These are phyloP conservation scores for Mycena pura DNA, from an alignment of 768 basidiomycete species.

Conservation along the genomic window DNA sequence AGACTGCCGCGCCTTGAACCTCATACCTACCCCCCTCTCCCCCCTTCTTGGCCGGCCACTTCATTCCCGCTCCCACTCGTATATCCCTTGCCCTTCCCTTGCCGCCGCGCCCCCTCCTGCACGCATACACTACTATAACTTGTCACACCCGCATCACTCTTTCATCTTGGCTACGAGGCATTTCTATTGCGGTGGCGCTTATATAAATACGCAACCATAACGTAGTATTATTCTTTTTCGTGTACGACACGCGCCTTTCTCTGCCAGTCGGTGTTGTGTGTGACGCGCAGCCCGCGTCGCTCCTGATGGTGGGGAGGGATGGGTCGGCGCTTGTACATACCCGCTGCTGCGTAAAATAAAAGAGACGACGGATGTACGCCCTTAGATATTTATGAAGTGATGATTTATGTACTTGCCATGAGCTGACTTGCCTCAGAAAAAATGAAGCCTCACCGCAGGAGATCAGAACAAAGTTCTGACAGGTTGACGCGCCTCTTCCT, in stretches of 20 bases:
- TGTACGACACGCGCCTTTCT: background rate
- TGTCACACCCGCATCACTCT: background rate
- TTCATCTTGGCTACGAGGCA: slow-evolving; percentile 10
- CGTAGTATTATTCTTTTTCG: background rate
- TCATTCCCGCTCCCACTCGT: background rate
- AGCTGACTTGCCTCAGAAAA: too few species aligned
- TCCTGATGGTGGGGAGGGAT: background rate
- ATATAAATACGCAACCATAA: background rate
- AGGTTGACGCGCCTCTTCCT: too few species aligned
- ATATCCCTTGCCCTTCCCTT: slow-evolving; percentile 18
- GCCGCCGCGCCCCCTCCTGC: slow-evolving; percentile 24
- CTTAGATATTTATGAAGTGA: too few species aligned
- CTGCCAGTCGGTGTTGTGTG: background rate
- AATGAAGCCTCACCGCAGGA: too few species aligned
- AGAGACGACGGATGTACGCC: slow-evolving; percentile 8
- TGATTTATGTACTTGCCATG: too few species aligned
- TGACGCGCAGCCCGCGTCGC: background rate
- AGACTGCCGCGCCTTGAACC: slow-evolving; percentile 27
- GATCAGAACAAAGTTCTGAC: too few species aligned
- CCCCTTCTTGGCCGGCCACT: slow-evolving; percentile 2
- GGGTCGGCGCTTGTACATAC: background rate
- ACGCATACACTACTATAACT: slow-evolving; percentile 22
- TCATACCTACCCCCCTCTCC: background rate
- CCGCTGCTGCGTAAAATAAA: slow-evolving; percentile 10
- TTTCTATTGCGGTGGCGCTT: slow-evolving; percentile 6